phyloP scores from a whole-genome alignment of 768 basidiomycete species.

The Tricholoma sp. region DNA sequence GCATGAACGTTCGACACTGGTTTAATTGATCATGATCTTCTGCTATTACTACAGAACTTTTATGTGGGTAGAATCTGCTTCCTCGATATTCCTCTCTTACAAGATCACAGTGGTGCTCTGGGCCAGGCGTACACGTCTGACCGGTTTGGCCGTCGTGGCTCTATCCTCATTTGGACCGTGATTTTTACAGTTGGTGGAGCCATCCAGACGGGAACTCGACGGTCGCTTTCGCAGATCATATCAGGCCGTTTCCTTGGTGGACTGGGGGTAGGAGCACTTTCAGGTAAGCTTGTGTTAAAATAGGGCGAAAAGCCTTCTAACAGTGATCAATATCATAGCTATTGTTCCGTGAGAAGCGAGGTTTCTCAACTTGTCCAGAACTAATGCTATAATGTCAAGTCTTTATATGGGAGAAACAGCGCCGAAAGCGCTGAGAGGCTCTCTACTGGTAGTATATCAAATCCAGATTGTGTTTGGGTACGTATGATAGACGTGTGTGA shows the following conservation, averaged over 20 bases:
- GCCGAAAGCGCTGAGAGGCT: slow-evolving; percentile 69
- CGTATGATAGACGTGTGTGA: slow-evolving; percentile 8
- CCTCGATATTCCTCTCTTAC: slow-evolving; percentile 8
- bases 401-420: slow-evolving; percentile 78
- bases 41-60: slow-evolving; percentile 34
- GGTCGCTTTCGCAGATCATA: slow-evolving; percentile 60
- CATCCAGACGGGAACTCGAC: slow-evolving; percentile 62
- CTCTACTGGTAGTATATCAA: slow-evolving; percentile 69
- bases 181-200: slow-evolving; percentile 69
- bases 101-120: slow-evolving; percentile 46
- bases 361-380: slow-evolving; percentile 14
- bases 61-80: slow-evolving; percentile 30
- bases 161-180: slow-evolving; percentile 70
- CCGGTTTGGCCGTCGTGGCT: slow-evolving; percentile 63
- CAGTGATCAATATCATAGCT: slow-evolving; percentile 22
- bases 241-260: slow-evolving; percentile 72
- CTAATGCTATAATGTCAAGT: slow-evolving; percentile 17
- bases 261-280: slow-evolving; percentile 72
- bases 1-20: neutral
- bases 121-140: slow-evolving; percentile 74
- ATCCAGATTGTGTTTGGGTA: slow-evolving; percentile 72
- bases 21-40: neutral
- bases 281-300: slow-evolving; percentile 32
- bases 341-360: slow-evolving; percentile 41
- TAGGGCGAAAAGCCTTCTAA: neutral